Conservation (phyloP, 129 eudicot genomes). For the Helianthus tuberosus region DNA sequence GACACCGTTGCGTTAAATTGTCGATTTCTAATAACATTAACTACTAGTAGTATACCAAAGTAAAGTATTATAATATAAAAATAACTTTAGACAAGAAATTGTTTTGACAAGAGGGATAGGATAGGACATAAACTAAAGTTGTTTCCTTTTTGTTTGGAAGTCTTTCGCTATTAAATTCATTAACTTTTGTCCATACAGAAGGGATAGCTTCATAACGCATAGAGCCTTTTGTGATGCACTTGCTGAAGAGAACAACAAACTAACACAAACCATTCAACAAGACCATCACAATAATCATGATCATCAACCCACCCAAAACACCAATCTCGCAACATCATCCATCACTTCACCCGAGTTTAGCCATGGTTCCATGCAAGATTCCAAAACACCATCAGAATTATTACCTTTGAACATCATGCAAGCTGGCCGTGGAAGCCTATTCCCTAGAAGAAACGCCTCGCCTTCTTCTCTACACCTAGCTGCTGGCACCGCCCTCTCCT, state of each 20-base stretch:
- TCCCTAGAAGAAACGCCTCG: slow-evolving; percentile 36
- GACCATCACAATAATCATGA: slow-evolving; percentile 27
- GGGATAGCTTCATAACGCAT: slow-evolving; percentile 53
- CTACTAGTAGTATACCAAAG: too few species aligned
- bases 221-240: slow-evolving; percentile 51
- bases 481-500: slow-evolving; percentile 34
- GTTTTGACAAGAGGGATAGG: neutral
- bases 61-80: neutral
- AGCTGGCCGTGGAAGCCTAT: slow-evolving; percentile 30
- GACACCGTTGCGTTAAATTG: too few species aligned
- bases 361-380: slow-evolving; percentile 32
- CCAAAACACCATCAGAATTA: slow-evolving; percentile 32
- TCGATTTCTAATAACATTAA: too few species aligned
- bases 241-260: slow-evolving; percentile 43
- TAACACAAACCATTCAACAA: slow-evolving; percentile 34
- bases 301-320: slow-evolving; percentile 28
- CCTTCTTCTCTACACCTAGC: slow-evolving; percentile 29
- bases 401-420: slow-evolving; percentile 40
- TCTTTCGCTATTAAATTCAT: neutral
- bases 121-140: neutral
- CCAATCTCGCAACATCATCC: slow-evolving; percentile 34
- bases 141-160: neutral
- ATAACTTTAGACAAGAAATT: neutral
- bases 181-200: slow-evolving; percentile 25
- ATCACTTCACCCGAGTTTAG: slow-evolving; percentile 39